These are phyloP conservation scores for Canariomyces notabilis DNA, from an alignment of 2,329 filamentous ascomycete genomes.

Conservation along the genomic window DNA sequence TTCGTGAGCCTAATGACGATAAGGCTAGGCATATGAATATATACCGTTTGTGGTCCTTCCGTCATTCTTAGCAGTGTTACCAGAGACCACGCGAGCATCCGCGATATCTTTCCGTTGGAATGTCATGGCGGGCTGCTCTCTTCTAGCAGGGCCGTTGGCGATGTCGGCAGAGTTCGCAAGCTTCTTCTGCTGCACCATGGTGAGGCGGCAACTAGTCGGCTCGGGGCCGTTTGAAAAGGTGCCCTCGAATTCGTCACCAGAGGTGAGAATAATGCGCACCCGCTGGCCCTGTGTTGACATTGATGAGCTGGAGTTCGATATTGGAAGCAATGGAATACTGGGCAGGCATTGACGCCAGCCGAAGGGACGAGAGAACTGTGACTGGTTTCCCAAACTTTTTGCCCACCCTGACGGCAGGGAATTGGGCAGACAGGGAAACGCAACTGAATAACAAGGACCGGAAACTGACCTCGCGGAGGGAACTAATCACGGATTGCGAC, in stretches of 20 bases:
- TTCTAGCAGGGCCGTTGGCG: slow-evolving; percentile 28
- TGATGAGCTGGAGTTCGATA: slow-evolving; percentile 5
- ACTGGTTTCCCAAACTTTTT: neutral
- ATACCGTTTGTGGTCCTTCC: slow-evolving; percentile 38
- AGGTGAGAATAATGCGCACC: slow-evolving; percentile 27
- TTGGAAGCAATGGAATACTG: slow-evolving; percentile 7
- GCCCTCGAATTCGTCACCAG: slow-evolving; percentile 30
- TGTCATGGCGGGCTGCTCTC: slow-evolving; percentile 31
- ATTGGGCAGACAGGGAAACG: neutral
- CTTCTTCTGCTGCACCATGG: slow-evolving; percentile 34
- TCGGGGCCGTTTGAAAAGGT: slow-evolving; percentile 28
- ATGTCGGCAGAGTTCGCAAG: slow-evolving; percentile 26
- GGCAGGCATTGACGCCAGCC: slow-evolving; percentile 6
- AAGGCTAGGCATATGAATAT: too few relatives aligned
- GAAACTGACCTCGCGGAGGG: slow-evolving; percentile 31
- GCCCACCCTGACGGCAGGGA: neutral
- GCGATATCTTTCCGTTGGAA: slow-evolving; percentile 31
- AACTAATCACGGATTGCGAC: slow-evolving; percentile 24
- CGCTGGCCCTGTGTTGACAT: slow-evolving; percentile 28
- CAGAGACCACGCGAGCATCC: slow-evolving; percentile 25
- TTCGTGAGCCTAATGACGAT: neutral
- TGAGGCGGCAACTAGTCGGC: slow-evolving; percentile 27
- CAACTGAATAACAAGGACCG: slow-evolving; percentile 4
- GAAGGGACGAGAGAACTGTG: neutral
- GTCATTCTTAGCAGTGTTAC: slow-evolving; percentile 32